These are phyloP conservation scores for Fusarium sacchari DNA, from an alignment of 2,329 filamentous ascomycete genomes.

Conservation along the genomic window DNA sequence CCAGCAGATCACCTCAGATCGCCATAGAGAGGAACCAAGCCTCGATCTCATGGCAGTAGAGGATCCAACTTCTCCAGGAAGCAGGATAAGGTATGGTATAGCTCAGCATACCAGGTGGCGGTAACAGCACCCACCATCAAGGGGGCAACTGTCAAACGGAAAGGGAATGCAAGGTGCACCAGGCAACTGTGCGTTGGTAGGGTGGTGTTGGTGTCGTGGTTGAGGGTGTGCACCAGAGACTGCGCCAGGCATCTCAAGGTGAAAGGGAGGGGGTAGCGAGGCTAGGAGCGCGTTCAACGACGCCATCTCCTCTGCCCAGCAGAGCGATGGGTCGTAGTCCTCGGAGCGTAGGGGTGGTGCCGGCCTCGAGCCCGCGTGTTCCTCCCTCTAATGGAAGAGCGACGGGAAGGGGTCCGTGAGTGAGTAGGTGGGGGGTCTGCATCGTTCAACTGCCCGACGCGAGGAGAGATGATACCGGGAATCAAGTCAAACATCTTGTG, in stretches of 20 bases:
- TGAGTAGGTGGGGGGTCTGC: background rate
- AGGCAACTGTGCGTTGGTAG: background rate
- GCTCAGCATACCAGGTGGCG: background rate
- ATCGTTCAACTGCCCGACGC: background rate
- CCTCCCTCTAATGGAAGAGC: background rate
- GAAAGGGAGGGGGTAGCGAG: background rate
- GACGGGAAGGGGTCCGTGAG: background rate
- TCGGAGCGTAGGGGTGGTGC: background rate
- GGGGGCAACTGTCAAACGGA: background rate
- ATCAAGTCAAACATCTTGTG: background rate
- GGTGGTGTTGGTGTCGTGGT: background rate
- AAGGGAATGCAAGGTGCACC: background rate
- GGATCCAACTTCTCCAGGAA: background rate
- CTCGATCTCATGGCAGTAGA: background rate
- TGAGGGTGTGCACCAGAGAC: background rate
- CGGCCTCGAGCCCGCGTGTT: background rate
- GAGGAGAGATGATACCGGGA: background rate
- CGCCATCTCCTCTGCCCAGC: background rate
- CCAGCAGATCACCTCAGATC: background rate
- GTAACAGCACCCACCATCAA: background rate
- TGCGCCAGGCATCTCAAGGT: background rate
- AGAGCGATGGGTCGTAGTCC: background rate
- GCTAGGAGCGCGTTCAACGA: background rate
- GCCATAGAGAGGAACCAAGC: background rate
- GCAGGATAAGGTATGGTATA: background rate